phyloP scores from a whole-genome alignment of 1,139 yeast genomes.

The Kurtzmaniella quercitrusa region DNA sequence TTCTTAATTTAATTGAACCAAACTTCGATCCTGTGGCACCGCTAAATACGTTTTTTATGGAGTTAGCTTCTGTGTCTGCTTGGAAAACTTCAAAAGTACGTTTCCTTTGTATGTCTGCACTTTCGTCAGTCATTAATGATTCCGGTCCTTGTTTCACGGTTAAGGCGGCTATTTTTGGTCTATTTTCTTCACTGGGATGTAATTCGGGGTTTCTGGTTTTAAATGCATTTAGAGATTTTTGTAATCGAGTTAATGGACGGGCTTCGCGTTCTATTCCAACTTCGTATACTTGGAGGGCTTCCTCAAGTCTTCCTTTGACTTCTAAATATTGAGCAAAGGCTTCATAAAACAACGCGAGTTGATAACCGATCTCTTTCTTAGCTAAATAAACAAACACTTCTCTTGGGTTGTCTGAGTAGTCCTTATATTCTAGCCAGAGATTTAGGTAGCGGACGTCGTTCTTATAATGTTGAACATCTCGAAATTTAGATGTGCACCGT shows the following conservation, averaged over 20 bases:
- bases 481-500: constrained; percentile 65
- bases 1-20: constrained; percentile 48
- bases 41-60: constrained; percentile 28
- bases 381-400: constrained; percentile 74
- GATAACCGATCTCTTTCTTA: constrained; percentile 67
- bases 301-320: constrained; percentile 42
- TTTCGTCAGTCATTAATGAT: constrained; percentile 1
- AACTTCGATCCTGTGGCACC: constrained; percentile 19
- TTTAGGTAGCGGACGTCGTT: constrained; percentile 78
- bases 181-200: background rate
- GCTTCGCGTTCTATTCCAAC: constrained; percentile 62
- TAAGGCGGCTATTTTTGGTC: constrained; percentile 15
- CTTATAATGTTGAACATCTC: constrained; percentile 62
- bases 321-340: constrained; percentile 73
- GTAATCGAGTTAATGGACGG: constrained; percentile 57
- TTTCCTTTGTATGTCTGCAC: constrained; percentile 14
- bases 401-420: constrained; percentile 64
- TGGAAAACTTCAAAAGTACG: constrained; percentile 28
- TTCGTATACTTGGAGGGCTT: constrained; percentile 62
- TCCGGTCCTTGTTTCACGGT: constrained; percentile 24
- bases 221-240: constrained; percentile 48
- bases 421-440: constrained; percentile 77
- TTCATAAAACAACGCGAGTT: constrained; percentile 71
- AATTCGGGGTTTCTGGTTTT: constrained; percentile 12
- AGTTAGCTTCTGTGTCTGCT: constrained; percentile 25